Conservation (phyloP, 768 basidiomycete genomes). For the Boletus fagicola region DNA sequence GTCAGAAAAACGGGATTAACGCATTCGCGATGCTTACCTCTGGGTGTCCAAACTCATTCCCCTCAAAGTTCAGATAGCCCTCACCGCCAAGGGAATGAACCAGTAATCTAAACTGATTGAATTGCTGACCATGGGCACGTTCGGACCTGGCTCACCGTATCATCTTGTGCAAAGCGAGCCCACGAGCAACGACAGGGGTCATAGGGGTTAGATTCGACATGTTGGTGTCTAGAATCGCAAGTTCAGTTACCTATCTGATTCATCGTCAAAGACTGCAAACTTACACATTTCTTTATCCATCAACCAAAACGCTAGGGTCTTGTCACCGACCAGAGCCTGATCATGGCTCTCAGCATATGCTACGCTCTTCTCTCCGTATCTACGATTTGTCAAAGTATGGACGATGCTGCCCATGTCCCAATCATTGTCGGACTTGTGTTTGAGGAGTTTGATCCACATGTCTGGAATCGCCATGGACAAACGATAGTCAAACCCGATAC, state of each 20-base stretch:
- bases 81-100: conserved; percentile 94
- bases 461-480: conserved; percentile 98
- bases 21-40: conserved; percentile 52
- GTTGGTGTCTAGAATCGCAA: conserved; percentile 63
- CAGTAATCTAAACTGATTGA: conserved; percentile 55
- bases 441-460: conserved; percentile 99
- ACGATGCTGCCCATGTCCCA: conserved; percentile 90
- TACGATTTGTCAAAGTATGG: conserved; percentile 85
- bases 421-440: conserved; percentile 81
- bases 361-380: conserved; percentile 87
- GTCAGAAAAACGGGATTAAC: not conserved
- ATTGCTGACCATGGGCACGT: not conserved
- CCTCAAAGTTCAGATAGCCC: conserved; percentile 97
- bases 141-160: conserved; percentile 62
- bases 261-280: conserved; percentile 23
- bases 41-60: conserved; percentile 98
- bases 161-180: conserved; percentile 94
- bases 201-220: conserved; percentile 87
- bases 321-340: conserved; percentile 97
- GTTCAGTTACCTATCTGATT: not conserved
- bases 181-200: conserved; percentile 85
- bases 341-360: conserved; percentile 96
- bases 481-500: conserved; percentile 97
- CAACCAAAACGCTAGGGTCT: conserved; percentile 97
- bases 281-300: conserved; percentile 99